Conservation (phyloP, 2,329 filamentous ascomycete species). For the Didymella lethalis region DNA sequence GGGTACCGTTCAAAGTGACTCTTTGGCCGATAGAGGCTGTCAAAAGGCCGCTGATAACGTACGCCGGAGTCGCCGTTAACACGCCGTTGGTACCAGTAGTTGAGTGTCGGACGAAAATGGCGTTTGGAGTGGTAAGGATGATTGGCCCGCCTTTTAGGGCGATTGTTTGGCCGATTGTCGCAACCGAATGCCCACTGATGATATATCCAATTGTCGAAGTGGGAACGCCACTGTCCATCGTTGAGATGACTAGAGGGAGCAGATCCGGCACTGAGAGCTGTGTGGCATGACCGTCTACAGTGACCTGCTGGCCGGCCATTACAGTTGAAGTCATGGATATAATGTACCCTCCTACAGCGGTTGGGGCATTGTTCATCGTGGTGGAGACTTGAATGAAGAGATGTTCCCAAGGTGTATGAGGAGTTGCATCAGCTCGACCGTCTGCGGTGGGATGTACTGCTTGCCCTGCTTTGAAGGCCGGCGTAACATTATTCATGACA, state of each 20-base stretch:
- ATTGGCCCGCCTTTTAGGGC: background rate
- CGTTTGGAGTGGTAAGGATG: background rate
- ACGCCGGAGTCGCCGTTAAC: background rate
- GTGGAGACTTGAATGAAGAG: conserved; percentile 4
- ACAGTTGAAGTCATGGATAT: background rate
- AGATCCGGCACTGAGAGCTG: background rate
- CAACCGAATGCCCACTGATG: background rate
- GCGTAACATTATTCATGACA: background rate
- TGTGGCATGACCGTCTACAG: background rate
- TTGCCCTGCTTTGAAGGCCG: background rate
- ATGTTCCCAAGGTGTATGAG: background rate
- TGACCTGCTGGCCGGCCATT: background rate
- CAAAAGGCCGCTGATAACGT: background rate
- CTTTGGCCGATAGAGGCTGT: conserved; percentile 2
- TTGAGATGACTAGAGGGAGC: background rate
- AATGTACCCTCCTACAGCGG: conserved; percentile 1
- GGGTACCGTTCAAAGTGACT: background rate
- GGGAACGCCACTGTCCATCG: background rate
- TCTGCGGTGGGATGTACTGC: background rate
- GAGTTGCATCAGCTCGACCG: background rate
- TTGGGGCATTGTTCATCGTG: background rate
- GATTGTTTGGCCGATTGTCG: background rate
- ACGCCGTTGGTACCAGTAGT: background rate
- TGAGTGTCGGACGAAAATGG: background rate
- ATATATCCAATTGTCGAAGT: background rate